phyloP scores from a whole-genome alignment of 2,329 filamentous ascomycete species.

The Ophiostoma sp. region DNA sequence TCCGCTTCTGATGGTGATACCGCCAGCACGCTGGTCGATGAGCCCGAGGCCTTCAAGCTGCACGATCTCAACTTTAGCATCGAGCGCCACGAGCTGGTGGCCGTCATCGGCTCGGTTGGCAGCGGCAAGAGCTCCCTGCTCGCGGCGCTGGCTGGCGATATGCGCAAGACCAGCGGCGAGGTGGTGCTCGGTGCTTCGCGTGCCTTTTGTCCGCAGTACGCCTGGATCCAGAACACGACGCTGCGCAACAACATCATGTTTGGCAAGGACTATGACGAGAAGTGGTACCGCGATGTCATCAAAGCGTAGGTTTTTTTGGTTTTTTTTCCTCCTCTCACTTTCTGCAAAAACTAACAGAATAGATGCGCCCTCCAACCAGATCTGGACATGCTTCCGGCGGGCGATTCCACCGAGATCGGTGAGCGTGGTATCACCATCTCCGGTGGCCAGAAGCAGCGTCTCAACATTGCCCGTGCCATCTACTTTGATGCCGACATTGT shows the following conservation, averaged over 20 bases:
- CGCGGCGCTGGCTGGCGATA: constrained; percentile 84
- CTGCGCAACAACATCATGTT: constrained; percentile 88
- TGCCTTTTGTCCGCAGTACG: constrained; percentile 92
- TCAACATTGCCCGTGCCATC: constrained; percentile 84
- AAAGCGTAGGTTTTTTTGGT: constrained; percentile 46
- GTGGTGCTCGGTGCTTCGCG: constrained; percentile 71
- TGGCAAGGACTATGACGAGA: constrained; percentile 67
- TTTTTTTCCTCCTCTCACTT: neutral
- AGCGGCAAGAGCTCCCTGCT: constrained; percentile 88
- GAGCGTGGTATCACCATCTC: constrained; percentile 94
- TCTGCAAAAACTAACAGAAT: neutral
- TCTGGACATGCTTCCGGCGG: constrained; percentile 85
- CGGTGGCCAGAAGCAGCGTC: constrained; percentile 87
- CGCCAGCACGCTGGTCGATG: constrained; percentile 52
- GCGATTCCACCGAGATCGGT: constrained; percentile 87
- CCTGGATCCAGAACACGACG: constrained; percentile 93
- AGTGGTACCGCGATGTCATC: constrained; percentile 81
- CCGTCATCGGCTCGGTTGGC: constrained; percentile 82
- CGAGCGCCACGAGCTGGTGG: constrained; percentile 70
- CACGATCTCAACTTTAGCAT: constrained; percentile 62
- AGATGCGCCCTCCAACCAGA: constrained; percentile 75
- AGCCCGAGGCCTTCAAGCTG: constrained; percentile 66
- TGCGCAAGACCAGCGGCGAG: constrained; percentile 74
- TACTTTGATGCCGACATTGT: constrained; percentile 65
- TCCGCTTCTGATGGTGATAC: constrained; percentile 41